Evolutionary conservation across 202 grass and related monocot genomes (phyloP).

Genomic region (Cymbopogon flexuosus): DNA sequence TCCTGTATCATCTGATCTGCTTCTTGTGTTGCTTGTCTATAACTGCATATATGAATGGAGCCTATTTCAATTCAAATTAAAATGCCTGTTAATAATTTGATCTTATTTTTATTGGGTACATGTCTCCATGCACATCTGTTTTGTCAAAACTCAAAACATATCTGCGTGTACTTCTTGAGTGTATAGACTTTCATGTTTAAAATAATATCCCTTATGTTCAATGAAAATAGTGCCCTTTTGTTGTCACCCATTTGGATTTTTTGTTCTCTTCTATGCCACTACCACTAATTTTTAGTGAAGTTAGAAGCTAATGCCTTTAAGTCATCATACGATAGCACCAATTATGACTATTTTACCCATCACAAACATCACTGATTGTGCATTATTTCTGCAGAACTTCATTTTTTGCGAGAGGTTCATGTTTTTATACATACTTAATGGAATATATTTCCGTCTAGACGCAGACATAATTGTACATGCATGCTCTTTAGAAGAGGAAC

Average conservation of each 20-base stretch:
- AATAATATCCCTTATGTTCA: neutral
- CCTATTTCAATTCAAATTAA: neutral
- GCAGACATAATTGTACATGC: neutral
- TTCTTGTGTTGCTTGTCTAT: neutral
- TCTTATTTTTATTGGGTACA: neutral
- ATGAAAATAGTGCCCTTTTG: neutral
- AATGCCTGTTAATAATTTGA: slow-evolving; percentile 14
- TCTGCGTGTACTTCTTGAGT: slow-evolving; percentile 6
- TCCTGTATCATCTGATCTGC: slow-evolving; percentile 6
- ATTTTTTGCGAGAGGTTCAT: neutral
- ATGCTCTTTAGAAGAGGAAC: neutral
- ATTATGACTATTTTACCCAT: neutral
- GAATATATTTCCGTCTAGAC: neutral
- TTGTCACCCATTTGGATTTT: neutral
- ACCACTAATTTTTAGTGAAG: neutral
- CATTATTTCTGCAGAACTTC: neutral
- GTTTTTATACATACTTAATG: neutral
- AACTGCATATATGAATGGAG: neutral
- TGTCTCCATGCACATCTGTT: slow-evolving; percentile 20
- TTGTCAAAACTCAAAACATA: slow-evolving; percentile 4
- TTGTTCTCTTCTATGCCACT: neutral
- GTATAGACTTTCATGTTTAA: neutral
- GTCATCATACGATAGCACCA: neutral
- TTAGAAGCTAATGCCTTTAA: neutral
- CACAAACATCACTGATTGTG: neutral